Base-by-base conservation (phyloP, 2,329 filamentous ascomycete genomes). In the Mollisia scopiformis region DNA sequence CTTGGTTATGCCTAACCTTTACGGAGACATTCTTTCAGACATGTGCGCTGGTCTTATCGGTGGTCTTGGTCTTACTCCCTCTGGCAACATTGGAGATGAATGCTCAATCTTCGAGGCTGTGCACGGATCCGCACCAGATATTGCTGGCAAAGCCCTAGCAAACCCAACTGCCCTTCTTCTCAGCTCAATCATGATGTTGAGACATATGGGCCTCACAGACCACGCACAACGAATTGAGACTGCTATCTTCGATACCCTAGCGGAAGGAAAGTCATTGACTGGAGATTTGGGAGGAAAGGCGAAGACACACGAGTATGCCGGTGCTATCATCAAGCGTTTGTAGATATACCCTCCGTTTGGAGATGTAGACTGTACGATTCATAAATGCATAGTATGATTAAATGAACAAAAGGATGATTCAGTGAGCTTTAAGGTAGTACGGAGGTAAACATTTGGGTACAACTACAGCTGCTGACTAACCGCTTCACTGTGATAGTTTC, bases 61-160 rank as follows among this genome's bases (percentile, higher is more conserved):
- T 77, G 95, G 95, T 80, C 90, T 99, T 67, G 95, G 95, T 77
- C 88, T 99, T 55, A 97, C 95, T 39, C 95, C 95, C 68, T 98
- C 94, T 39, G 95, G 94, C 75, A 99, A 99, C 87, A 98, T 97
- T 75, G 95, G 93, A 79, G 93, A 97, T 80, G 91, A 97, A 84
- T 98, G 93, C 89, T 97, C 92, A 77, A 97, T 98, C 83, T 99
- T 99, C 83, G 95, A 99, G 84, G 95, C 95, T 73, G 95, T 99
- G 73, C 95, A 99, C 84, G 94, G 94, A 72, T 97, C 93, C 68
- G 94, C 94, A 62, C 94, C 94, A 63, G 94, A 98, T 79, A 98
- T 98, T 77, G 93, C 92, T 68, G 94, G 94, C 79, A 93, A 97
- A 87, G 90, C 87, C 69, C 89, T 98, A 71, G 95, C 95, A 74